Evolutionary conservation across 371 early-diverging fungal species (phyloP).

Genomic region (Apophysomyces variabilis): DNA sequence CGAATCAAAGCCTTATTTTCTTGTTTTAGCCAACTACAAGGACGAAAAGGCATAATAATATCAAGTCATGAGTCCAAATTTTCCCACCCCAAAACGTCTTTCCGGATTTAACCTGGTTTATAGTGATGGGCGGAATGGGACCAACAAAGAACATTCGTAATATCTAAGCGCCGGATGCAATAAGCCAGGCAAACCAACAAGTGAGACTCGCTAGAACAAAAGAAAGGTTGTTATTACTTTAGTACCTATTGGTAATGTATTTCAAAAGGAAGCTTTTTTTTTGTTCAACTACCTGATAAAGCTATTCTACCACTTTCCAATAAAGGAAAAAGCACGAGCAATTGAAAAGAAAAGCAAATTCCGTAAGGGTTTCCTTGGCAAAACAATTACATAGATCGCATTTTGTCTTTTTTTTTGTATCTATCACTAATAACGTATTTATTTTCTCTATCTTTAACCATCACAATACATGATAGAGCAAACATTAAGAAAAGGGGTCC

Average conservation of each 20-base stretch:
- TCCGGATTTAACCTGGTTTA: not conserved
- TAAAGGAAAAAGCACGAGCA: conserved; percentile 11
- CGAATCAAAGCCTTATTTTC: not conserved
- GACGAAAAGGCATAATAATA: not conserved
- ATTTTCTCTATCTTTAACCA: too few species aligned
- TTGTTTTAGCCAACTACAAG: not conserved
- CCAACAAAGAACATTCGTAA: too few species aligned
- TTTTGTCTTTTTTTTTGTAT: not conserved
- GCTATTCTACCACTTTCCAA: not conserved
- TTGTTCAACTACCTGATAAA: not conserved
- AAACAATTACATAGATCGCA: not conserved
- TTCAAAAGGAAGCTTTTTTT: not conserved
- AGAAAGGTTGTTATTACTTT: too few species aligned
- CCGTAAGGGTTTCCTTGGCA: not conserved
- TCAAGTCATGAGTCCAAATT: conserved; percentile 2
- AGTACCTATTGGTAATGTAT: too few species aligned
- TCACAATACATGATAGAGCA: too few species aligned
- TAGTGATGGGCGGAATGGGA: not conserved
- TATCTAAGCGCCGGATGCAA: too few species aligned
- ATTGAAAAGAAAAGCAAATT: conserved; percentile 1
- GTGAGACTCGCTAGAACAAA: too few species aligned
- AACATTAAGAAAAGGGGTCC: not conserved
- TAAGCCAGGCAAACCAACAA: too few species aligned
- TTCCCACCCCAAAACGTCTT: conserved; percentile 6
- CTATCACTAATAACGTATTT: too few species aligned